Evolutionary conservation across 768 basidiomycete species (phyloP), one percentile per base, ranked within the genome.

Genomic region (Podaxis rugospora): DNA sequence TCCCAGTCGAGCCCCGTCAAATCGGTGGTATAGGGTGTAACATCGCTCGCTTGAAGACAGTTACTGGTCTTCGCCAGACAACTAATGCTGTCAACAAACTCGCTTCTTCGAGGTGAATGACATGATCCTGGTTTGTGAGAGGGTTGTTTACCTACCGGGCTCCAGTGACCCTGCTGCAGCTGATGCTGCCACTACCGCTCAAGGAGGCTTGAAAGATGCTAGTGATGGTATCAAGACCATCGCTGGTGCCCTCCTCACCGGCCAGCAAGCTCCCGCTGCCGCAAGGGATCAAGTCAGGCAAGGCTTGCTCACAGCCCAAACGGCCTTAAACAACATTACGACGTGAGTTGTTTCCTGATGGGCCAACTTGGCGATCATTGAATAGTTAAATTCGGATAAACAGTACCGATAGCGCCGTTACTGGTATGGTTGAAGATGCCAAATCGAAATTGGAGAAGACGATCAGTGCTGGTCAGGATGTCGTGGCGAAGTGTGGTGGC

Each of bases 191-290:
- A 59, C 64, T 4, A 59, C 64, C 1, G 72, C 71, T 1, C 63
- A 65, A 18, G 37, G 58, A 9, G 70, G 67, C 5, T 61, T 74
- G 47, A 37, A 60, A 1, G 63, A 63, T 37, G 67, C 72, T 3
- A 65, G 68, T 42, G 63, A 47, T 23, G 71, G 61, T 2, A 67
- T 72, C 32, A 66, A 63, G 23, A 57, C 50, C 28, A 74, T 74
- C 39, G 70, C 71, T 13, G 55, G 47, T 47, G 63, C 67, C 5
- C 51, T 71, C 4, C 40, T 71, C 18, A 51, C 57, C 14, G 64
- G 64, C 1, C 53, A 70, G 13, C 57, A 57, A 1, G 62, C 70
- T 16, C 67, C 69, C 9, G 67, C 67, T 9, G 53, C 57, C 14
- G 67, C 66, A 14, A 69, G 70, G 49, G 64, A 64, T 14, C 69